Evolutionary conservation across 2,329 filamentous ascomycete species (phyloP), one percentile per base, ranked within the genome.

Genomic region (Taxawa tesnikishii): DNA sequence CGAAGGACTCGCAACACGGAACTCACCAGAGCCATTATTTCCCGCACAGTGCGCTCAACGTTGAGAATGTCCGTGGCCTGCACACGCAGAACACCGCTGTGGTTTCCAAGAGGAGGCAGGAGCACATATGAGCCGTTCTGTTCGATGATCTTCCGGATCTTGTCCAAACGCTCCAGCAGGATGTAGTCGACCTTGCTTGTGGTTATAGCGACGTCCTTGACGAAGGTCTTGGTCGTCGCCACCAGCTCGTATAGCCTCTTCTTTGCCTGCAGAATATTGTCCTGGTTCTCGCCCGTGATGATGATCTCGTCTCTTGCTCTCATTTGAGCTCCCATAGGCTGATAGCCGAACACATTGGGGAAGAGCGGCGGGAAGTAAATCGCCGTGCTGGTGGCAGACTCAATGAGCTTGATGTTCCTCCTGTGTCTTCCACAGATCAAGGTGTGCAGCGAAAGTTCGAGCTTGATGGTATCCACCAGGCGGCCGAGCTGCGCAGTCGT

Each of bases 321-420:
- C 34, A 75, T 75, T 23, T 53, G 39, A 13, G 85, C 85, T 43
- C 82, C 83, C 6, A 75, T 75, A 2, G 88, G 87, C 32, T 78
- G 83, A 55, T 94, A 98, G 38, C 83, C 81, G 51, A 90, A 94
- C 42, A 94, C 78, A 37, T 80, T 77, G 10, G 88, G 87, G 53
- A 96, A 96, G 1, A 88, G 81, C 6, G 87, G 85, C 16, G 90
- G 90, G 52, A 98, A 96, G 62, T 98, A 98, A 48, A 98, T 96
- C 42, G 90, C 88, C 6, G 90, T 96, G 48, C 87, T 84, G 10
- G 90, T 96, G 16, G 81, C 76, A 10, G 90, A 93, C 59, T 98
- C 90, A 50, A 98, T 94, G 48, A 90, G 65, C 64, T 96, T 96
- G 63, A 98, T 94, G 55, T 94, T 94, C 65, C 94, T 93, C 45